Evolutionary conservation across 768 basidiomycete species (phyloP).

Genomic region (Tylopilus balloui): DNA sequence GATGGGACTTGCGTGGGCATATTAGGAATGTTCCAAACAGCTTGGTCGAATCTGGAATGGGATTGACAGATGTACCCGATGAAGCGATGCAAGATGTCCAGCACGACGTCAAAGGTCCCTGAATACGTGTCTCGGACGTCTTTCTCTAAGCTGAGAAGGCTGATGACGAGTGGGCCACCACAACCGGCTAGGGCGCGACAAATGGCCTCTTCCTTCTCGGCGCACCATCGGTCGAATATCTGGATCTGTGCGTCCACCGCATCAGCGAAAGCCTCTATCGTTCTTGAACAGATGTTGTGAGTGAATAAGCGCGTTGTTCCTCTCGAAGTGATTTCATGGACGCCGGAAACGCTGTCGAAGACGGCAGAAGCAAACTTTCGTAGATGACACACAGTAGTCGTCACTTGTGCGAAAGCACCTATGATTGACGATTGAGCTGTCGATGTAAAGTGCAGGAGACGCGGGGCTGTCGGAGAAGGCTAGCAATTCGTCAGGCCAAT

Average conservation of each 20-base stretch:
- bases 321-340: constrained; percentile 20
- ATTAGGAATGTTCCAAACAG: constrained; percentile 40
- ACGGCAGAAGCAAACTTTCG: constrained; percentile 55
- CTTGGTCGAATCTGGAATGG: constrained; percentile 23
- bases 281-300: constrained; percentile 40
- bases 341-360: constrained; percentile 32
- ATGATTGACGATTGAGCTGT: constrained; percentile 64
- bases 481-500: constrained; percentile 21
- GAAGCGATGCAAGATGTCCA: constrained; percentile 42
- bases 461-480: constrained; percentile 51
- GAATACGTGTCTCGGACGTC: constrained; percentile 53
- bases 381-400: constrained; percentile 59
- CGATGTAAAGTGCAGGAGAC: constrained; percentile 63
- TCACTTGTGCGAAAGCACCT: constrained; percentile 49
- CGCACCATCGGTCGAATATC: constrained; percentile 65
- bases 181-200: constrained; percentile 52
- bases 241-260: constrained; percentile 60
- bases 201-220: constrained; percentile 61
- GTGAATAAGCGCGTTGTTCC: constrained; percentile 22
- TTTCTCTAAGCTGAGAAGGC: constrained; percentile 63
- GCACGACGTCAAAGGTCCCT: constrained; percentile 52
- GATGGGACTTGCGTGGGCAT: constrained; percentile 42
- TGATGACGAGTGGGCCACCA: constrained; percentile 44
- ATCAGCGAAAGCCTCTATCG: constrained; percentile 80
- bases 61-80: constrained; percentile 30